Base-by-base conservation (phyloP, 371 early-diverging fungal genomes). In the Mucor circinelloides region DNA sequence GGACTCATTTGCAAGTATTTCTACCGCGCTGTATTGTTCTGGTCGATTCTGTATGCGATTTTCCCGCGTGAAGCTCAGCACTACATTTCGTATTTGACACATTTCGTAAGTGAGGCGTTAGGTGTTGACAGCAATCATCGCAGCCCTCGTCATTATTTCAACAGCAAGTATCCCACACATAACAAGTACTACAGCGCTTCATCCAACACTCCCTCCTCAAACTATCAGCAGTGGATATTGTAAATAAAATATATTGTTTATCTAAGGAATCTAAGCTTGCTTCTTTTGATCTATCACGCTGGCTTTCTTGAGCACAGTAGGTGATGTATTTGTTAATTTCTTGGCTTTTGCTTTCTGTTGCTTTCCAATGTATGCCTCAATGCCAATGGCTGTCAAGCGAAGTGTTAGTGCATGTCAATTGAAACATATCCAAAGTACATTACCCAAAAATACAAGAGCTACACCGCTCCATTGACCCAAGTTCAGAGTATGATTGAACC, bases 381-480 rank as follows among this genome's bases (percentile, higher is more conserved):
- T 82, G 50, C 89, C 90, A 70, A 93, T 92, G 17, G 80, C 81
- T 79, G 52, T 23, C 10, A 12, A 21, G 19, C 2, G 55, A 36
- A 38, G 7, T 19, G 38, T 60, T n/a, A 38, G 13, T 63, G 3
- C n/a, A 42, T 27, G 31, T 30, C 44, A 3, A 55, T 46, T 25
- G 52, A 23, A 23, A 2, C 52, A 12, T 6, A 63, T n/a, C 38
- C 13, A 28, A 27, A 17, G 1, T 25, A 38, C 59, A 55, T 66
- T 80, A 83, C 84, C 97, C 12, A 84, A 69, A 83, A 99, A 98
- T 30, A 99, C 98, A 7, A 95, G 69, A 0, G 73, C 89, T 32
- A 98, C 93, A 48, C 94, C 90, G 7, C 73, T 64, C 98, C 98
- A 98, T 80, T 98, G 99, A 5, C 90, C 91, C 12, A 82, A 19